phyloP scores from a whole-genome alignment of 2,329 filamentous ascomycete genomes.

The Pseudogymnoascus sp. region DNA sequence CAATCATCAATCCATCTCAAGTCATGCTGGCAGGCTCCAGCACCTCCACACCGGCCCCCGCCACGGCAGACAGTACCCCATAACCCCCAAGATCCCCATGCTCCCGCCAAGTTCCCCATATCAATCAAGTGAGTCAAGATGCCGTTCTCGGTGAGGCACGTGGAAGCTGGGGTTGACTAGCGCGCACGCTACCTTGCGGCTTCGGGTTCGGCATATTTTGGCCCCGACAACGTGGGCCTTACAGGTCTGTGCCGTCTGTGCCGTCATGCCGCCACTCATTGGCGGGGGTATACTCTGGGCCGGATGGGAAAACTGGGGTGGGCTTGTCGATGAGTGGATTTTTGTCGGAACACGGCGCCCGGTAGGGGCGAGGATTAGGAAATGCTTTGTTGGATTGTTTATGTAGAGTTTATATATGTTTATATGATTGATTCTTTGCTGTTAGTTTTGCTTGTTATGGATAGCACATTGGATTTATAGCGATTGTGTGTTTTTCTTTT shows the following conservation, averaged over 20 bases:
- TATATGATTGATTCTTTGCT: not conserved
- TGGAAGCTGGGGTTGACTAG: not conserved
- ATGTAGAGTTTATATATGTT: not conserved
- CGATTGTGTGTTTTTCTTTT: not conserved
- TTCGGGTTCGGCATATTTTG: not conserved
- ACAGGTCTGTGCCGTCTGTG: not conserved
- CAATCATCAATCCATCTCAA: not conserved
- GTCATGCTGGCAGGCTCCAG: not conserved
- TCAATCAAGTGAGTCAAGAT: not conserved
- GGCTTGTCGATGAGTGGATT: not conserved
- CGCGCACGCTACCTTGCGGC: not conserved
- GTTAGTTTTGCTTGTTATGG: not conserved
- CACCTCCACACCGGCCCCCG: not conserved
- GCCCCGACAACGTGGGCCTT: not conserved
- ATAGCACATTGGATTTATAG: not conserved
- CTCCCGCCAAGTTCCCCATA: not conserved
- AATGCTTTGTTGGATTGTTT: not conserved
- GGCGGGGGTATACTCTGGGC: not conserved
- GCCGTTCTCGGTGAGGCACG: not conserved
- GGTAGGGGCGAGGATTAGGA: not conserved
- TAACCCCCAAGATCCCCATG: not conserved
- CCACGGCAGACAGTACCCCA: not conserved
- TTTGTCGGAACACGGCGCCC: not conserved
- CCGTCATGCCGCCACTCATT: slow-evolving; percentile 1
- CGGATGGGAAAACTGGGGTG: not conserved